These are phyloP conservation scores for Triticum monococcum DNA, from an alignment of 176 grass and related monocot genomes.

Conservation along the genomic window DNA sequence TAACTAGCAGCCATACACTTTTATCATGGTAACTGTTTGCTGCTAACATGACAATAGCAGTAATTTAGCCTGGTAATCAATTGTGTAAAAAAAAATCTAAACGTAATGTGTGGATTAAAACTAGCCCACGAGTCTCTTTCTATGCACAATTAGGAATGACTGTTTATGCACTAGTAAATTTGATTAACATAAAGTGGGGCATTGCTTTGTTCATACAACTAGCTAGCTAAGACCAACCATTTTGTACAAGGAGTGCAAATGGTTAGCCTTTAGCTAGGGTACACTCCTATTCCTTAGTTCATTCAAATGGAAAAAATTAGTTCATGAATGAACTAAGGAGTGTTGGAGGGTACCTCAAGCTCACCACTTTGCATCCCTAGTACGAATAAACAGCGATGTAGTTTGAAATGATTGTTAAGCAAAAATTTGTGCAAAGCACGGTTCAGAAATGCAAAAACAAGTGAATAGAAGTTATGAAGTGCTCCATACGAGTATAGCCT, in stretches of 20 bases:
- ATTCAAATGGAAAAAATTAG: not conserved
- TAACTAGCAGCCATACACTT: not conserved
- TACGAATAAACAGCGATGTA: not conserved
- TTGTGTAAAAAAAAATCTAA: not conserved
- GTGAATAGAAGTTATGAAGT: not conserved
- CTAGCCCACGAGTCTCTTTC: not conserved
- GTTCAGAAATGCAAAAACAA: not conserved
- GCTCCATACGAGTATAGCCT: not conserved
- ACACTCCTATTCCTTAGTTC: not conserved
- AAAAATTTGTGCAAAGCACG: not conserved
- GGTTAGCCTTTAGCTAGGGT: not conserved
- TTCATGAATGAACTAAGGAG: not conserved
- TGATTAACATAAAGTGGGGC: not conserved
- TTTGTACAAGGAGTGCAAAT: not conserved
- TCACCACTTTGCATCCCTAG: not conserved
- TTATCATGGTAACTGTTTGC: not conserved
- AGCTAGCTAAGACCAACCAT: not conserved
- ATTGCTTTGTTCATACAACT: not conserved
- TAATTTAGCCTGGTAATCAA: not conserved
- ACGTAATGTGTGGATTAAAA: not conserved
- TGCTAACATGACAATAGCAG: not conserved
- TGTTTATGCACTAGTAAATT: not conserved
- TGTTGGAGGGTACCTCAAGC: not conserved
- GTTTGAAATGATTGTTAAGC: not conserved
- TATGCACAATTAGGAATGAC: too few relatives aligned